phyloP scores from a whole-genome alignment of 1,284 basidiomycete genomes.

The Ganoderma boninense region DNA sequence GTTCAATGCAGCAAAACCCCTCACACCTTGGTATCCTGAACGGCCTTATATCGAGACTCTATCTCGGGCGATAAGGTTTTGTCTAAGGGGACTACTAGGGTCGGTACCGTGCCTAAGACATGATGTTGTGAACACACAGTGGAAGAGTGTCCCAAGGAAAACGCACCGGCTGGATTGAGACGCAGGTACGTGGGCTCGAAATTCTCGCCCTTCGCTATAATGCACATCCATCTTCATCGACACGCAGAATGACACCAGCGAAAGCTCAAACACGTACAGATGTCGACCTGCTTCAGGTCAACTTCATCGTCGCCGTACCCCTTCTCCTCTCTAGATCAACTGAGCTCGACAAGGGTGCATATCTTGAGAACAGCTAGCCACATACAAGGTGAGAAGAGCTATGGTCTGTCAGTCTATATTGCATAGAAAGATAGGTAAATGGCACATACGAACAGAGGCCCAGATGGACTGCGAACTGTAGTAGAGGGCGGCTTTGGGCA shows the following conservation, averaged over 20 bases:
- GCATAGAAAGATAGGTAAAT: slow-evolving; percentile 5
- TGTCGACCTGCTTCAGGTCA: slow-evolving; percentile 67
- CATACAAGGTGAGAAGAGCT: slow-evolving; percentile 62
- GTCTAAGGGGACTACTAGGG: slow-evolving; percentile 82
- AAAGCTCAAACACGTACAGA: slow-evolving; percentile 48
- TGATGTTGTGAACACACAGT: background rate
- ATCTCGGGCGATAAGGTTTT: slow-evolving; percentile 76
- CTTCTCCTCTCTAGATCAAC: slow-evolving; percentile 65
- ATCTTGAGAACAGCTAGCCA: slow-evolving; percentile 16
- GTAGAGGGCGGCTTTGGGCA: slow-evolving; percentile 48
- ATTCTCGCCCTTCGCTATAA: slow-evolving; percentile 71
- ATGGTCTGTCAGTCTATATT: slow-evolving; percentile 16
- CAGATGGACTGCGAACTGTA: slow-evolving; percentile 64
- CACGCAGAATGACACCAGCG: background rate
- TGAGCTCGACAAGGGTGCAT: slow-evolving; percentile 17
- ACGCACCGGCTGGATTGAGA: slow-evolving; percentile 77
- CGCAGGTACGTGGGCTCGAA: slow-evolving; percentile 72
- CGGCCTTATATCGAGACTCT: slow-evolving; percentile 83
- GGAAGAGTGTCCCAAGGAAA: background rate
- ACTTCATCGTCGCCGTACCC: slow-evolving; percentile 77
- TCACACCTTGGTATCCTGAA: slow-evolving; percentile 78
- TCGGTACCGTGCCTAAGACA: slow-evolving; percentile 78
- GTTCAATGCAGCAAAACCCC: background rate
- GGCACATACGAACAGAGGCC: slow-evolving; percentile 66
- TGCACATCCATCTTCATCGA: slow-evolving; percentile 14